These are phyloP conservation scores for Candida hungchunana DNA, from an alignment of 805 yeast species.

Conservation along the genomic window DNA sequence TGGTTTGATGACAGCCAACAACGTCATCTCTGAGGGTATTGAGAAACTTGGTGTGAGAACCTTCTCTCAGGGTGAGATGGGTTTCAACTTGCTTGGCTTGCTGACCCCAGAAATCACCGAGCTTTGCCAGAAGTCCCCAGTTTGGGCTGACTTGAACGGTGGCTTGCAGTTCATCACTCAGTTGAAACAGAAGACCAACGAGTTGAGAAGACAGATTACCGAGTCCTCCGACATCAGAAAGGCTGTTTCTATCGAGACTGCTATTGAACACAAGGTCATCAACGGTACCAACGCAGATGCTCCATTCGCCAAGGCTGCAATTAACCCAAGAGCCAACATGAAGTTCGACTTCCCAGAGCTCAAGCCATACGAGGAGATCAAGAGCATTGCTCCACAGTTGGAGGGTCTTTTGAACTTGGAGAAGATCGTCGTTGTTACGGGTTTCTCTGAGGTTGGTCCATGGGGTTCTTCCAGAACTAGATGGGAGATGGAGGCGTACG, in stretches of 20 bases:
- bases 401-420: constrained; percentile 92
- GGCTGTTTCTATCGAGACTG: constrained; percentile 91
- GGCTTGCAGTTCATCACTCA: constrained; percentile 93
- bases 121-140: constrained; percentile 89
- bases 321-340: constrained; percentile 94
- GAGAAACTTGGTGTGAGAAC: constrained; percentile 96
- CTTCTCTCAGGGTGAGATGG: constrained; percentile 98
- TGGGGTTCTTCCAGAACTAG: constrained; percentile 99
- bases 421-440: constrained; percentile 90
- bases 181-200: constrained; percentile 80
- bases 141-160: constrained; percentile 98
- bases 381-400: constrained; percentile 63
- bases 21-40: constrained; percentile 95
- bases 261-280: constrained; percentile 77
- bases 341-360: constrained; percentile 89
- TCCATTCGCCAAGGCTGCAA: constrained; percentile 69
- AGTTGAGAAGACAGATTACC: constrained; percentile 67
- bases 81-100: constrained; percentile 93
- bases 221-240: constrained; percentile 90
- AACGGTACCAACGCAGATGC: constrained; percentile 87
- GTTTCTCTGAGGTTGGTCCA: constrained; percentile 98
- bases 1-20: constrained; percentile 96
- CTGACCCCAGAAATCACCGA: constrained; percentile 81
- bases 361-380: constrained; percentile 71
- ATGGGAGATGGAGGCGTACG: constrained; percentile 98